Base-by-base conservation (phyloP, 306 rosid species). In the Quercus parvula region DNA sequence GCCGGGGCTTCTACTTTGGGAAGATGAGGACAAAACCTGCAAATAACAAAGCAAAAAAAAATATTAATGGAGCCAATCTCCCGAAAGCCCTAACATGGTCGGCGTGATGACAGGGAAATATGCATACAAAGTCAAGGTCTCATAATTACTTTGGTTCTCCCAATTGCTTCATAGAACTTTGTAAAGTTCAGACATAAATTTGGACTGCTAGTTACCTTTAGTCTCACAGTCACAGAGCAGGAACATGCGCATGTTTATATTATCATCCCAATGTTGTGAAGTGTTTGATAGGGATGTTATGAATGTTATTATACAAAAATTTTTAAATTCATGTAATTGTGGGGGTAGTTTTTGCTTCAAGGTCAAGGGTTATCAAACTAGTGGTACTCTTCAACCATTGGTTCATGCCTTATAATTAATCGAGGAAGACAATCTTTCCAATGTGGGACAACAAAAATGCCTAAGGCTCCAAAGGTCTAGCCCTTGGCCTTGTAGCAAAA, bases 81-180 rank as follows among this genome's bases (percentile, higher is more conserved):
- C 87, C 86, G 28, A 86, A 85, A 86, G 84, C 73, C 80, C 52
- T 64, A 71, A 80, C 88, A 85, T 78, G 93, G 90, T 86, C 91
- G 92, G 94, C 86, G 83, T 71, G 19, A 75, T 89, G 85, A 85
- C 25, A 82, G 80, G 80, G 71, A 79, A 74, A 73, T 77, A 8
- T 75, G 68, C 3, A 75, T 56, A 70, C 82, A 78, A 92, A 92
- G 89, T 90, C 89, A 84, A 85, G 75, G 33, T 71, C 20, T 80
- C 80, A 86, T 84, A 19, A 87, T 86, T 25, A 15, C 67, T 77
- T 84, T 67, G 54, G 78, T 20, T 44, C 81, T 77, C 70, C 44
- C 35, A 27, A 67, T 52, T 77, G 76, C 64, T 77, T 62, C 86
- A 54, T 84, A 17, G 33, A 63, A 74, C 84, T 78, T 70, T 56